These are phyloP conservation scores for Gentiana macrophylla DNA, from an alignment of 257 asterid genomes.

Conservation along the genomic window DNA sequence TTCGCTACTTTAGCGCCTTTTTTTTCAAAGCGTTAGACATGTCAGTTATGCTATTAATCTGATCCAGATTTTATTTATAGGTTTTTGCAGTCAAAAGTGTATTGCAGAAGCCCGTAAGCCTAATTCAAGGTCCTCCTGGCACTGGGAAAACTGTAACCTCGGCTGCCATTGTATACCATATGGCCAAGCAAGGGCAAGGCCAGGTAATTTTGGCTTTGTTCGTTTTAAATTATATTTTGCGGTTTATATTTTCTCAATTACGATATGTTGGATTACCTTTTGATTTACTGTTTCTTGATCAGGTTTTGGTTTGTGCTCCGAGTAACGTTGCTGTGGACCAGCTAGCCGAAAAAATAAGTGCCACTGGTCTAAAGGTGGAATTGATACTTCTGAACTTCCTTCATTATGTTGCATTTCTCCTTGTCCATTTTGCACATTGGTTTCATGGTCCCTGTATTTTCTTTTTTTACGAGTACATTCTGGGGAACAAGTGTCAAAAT, in stretches of 20 bases:
- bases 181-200: constrained; percentile 99
- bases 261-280: not conserved
- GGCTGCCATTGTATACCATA: constrained; percentile 96
- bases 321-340: constrained; percentile 99
- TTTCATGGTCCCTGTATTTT: not conserved
- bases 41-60: not conserved
- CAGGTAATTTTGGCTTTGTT: constrained; percentile 39
- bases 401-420: constrained; percentile 1
- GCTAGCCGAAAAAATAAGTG: constrained; percentile 97
- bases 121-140: constrained; percentile 98
- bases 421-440: too few relatives aligned
- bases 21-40: not conserved
- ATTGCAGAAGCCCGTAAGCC: constrained; percentile 87
- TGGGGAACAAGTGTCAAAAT: too few relatives aligned
- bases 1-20: too few relatives aligned
- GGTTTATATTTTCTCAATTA: not conserved
- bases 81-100: constrained; percentile 98
- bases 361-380: constrained; percentile 88
- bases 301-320: constrained; percentile 99
- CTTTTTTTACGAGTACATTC: too few relatives aligned
- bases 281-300: constrained; percentile 10
- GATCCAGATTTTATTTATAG: constrained; percentile 20
- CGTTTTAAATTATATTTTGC: not conserved
- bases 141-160: constrained; percentile 99
- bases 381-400: constrained; percentile 2